Conservation (phyloP, 768 basidiomycete species). For the Rhizopogon salebrosus region DNA sequence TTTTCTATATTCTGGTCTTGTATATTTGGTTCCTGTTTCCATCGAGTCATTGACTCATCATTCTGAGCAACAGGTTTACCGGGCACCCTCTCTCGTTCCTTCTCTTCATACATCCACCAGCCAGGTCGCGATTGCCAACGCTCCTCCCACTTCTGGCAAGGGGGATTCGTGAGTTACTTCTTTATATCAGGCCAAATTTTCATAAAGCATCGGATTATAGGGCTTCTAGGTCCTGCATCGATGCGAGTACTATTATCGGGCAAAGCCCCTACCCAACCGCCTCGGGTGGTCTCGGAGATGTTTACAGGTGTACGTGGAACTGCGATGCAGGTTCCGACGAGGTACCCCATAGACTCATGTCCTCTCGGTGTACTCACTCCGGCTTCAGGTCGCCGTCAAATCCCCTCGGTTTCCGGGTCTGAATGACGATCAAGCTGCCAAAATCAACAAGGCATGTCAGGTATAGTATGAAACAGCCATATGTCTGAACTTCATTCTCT, state of each 20-base stretch:
- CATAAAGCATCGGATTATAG: too few relatives aligned
- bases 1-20: background rate
- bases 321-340: background rate
- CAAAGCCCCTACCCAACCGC: background rate
- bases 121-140: too few relatives aligned
- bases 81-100: too few relatives aligned
- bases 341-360: background rate
- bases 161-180: too few relatives aligned
- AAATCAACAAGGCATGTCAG: background rate
- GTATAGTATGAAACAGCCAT: background rate
- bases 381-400: constrained; percentile 4
- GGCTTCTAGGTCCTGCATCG: background rate
- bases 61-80: too few relatives aligned
- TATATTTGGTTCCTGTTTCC: background rate
- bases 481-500: background rate
- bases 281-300: constrained; percentile 9
- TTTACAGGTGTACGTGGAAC: constrained; percentile 5
- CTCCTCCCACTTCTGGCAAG: too few relatives aligned
- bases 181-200: too few relatives aligned
- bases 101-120: too few relatives aligned
- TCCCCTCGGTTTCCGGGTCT: background rate
- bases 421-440: background rate
- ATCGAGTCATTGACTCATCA: too few relatives aligned
- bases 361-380: background rate
- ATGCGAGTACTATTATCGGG: background rate